Percentiles rank a stretch among this genome's conserved stretches.
These are phyloP conservation scores for Boletales sp. DNA, from an alignment of 768 basidiomycete species.

Conservation along the genomic window DNA sequence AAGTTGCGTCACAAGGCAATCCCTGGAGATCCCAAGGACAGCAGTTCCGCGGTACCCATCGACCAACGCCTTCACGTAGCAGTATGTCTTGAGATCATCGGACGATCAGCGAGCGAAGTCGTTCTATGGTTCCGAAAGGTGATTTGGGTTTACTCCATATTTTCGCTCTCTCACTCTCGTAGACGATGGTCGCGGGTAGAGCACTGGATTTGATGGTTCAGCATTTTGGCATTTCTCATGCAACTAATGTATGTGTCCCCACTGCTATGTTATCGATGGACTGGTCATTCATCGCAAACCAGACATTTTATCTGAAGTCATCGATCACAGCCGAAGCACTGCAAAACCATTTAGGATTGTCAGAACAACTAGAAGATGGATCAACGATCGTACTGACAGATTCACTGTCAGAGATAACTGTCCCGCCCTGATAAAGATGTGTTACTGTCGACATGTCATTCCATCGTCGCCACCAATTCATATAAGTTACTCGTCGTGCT, in stretches of 20 bases:
- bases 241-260: conserved; percentile 11
- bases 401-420: neutral
- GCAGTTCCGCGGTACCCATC: conserved; percentile 39
- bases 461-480: neutral
- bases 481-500: conserved; percentile 1
- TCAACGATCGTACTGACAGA: conserved; percentile 23
- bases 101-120: conserved; percentile 35
- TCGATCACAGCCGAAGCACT: conserved; percentile 32
- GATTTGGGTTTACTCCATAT: neutral
- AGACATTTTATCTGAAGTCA: conserved; percentile 43
- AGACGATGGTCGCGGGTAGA: conserved; percentile 57
- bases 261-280: neutral
- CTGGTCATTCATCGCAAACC: conserved; percentile 21
- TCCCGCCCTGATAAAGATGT: neutral
- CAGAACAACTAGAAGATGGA: conserved; percentile 54
- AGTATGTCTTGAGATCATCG: conserved; percentile 30
- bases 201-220: conserved; percentile 54
- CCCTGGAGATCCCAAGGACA: conserved; percentile 61
- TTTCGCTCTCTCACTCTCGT: conserved; percentile 5
- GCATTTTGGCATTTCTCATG: conserved; percentile 13
- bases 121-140: conserved; percentile 77
- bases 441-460: neutral
- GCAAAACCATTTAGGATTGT: conserved; percentile 47
- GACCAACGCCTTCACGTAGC: conserved; percentile 60
- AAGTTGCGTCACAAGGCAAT: conserved; percentile 70